These are phyloP conservation scores for Emergomyces africanus DNA, from an alignment of 2,329 filamentous ascomycete genomes.

Conservation along the genomic window DNA sequence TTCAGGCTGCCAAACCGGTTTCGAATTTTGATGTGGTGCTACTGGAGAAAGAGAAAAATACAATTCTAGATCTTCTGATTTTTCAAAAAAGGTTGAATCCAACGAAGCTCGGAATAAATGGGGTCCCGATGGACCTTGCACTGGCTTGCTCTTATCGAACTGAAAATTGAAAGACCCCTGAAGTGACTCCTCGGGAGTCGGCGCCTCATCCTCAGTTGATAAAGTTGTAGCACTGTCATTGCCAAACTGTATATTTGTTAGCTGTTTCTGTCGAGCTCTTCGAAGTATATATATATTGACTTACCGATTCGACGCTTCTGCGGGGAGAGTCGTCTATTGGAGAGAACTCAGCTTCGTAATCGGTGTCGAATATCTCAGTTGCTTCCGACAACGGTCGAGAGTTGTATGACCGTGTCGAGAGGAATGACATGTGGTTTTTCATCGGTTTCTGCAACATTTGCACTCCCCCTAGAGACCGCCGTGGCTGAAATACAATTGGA, in stretches of 20 bases:
- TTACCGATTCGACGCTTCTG: constrained; percentile 35
- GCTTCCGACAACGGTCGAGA: constrained; percentile 21
- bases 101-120: constrained; percentile 65
- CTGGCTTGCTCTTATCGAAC: constrained; percentile 42
- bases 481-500: constrained; percentile 5
- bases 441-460: constrained; percentile 10
- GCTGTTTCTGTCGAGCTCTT: background rate
- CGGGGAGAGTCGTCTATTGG: constrained; percentile 34
- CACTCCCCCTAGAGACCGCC: constrained; percentile 5
- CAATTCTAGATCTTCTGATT: constrained; percentile 7
- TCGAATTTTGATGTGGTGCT: constrained; percentile 16
- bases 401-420: constrained; percentile 10
- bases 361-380: constrained; percentile 25
- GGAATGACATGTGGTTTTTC: constrained; percentile 6
- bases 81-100: constrained; percentile 10
- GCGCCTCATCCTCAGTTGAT: constrained; percentile 73
- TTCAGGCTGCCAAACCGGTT: constrained; percentile 29
- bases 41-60: constrained; percentile 9
- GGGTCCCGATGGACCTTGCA: constrained; percentile 75
- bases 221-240: constrained; percentile 67
- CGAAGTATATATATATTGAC: background rate
- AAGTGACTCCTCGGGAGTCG: constrained; percentile 58
- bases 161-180: constrained; percentile 49
- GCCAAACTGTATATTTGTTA: constrained; percentile 13
- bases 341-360: constrained; percentile 34